Conservation (phyloP, 257 asterid species). For the Forsythia viridissima region DNA sequence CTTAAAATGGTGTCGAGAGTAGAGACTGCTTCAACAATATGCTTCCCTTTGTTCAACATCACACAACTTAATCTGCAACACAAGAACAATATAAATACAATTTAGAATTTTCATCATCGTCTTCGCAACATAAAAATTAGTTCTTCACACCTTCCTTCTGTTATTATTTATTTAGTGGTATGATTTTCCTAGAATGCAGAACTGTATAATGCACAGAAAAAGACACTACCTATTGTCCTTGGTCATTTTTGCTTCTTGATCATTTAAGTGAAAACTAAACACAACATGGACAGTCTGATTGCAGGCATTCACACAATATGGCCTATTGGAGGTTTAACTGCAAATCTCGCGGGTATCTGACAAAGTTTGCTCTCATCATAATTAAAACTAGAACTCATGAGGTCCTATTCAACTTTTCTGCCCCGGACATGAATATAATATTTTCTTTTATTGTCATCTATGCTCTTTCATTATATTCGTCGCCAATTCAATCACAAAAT, state of each 20-base stretch:
- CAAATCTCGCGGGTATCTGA: neutral
- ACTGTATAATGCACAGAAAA: neutral
- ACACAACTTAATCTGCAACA: constrained; percentile 63
- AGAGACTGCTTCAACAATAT: constrained; percentile 54
- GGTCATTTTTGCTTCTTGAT: neutral
- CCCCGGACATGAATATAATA: neutral
- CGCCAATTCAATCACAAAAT: neutral
- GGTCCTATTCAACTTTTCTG: neutral
- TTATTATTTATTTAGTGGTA: neutral
- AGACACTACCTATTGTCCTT: neutral
- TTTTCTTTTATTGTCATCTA: neutral
- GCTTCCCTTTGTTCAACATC: constrained; percentile 75
- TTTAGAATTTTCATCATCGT: neutral
- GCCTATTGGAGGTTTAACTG: neutral
- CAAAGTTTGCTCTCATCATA: neutral
- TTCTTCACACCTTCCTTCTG: neutral
- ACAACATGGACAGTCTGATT: neutral
- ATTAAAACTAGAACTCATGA: neutral
- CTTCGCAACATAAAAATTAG: neutral
- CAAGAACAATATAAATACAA: neutral
- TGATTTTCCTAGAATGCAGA: neutral
- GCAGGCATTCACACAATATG: neutral
- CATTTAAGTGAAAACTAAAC: constrained; percentile 4
- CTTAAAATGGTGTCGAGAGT: constrained; percentile 51
- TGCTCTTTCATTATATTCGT: no score